Percentiles rank a stretch among this genome's conserved stretches.
Evolutionary conservation across 352 stramenopile species (phyloP).

Genomic region (Phytophthora pistaciae): DNA sequence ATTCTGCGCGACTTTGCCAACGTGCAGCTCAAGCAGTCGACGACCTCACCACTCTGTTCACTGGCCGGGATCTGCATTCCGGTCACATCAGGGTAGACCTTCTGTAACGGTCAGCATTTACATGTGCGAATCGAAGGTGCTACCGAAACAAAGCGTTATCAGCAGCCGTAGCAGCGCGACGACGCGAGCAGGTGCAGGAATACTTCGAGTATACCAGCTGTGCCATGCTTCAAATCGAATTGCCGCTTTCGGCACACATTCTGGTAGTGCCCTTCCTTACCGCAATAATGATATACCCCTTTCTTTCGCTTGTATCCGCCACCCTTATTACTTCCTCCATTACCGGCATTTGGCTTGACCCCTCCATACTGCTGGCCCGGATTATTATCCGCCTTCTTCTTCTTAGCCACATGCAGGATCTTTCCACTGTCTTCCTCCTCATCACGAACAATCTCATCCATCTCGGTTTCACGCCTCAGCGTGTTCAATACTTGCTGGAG

Average conservation of each 20-base stretch:
- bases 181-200: not conserved
- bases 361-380: not conserved
- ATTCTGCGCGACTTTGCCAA: not conserved
- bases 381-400: not conserved
- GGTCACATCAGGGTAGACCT: not conserved
- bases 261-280: not conserved
- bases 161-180: not conserved
- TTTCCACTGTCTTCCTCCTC: not conserved
- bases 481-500: constrained; percentile 9
- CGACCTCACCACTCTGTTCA: not conserved
- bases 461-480: constrained; percentile 8
- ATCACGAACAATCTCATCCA: constrained; percentile 1
- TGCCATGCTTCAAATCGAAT: not conserved
- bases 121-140: not conserved
- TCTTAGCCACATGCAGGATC: not conserved
- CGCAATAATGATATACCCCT: not conserved
- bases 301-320: not conserved
- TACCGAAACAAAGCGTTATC: not conserved
- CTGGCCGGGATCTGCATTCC: not conserved
- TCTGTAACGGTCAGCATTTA: not conserved
- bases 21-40: not conserved
- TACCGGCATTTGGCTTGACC: not conserved
- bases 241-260: not conserved
- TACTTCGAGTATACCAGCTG: not conserved
- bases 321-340: not conserved